phyloP scores from a whole-genome alignment of 805 yeast species.

The Zygoascus tannicola region DNA sequence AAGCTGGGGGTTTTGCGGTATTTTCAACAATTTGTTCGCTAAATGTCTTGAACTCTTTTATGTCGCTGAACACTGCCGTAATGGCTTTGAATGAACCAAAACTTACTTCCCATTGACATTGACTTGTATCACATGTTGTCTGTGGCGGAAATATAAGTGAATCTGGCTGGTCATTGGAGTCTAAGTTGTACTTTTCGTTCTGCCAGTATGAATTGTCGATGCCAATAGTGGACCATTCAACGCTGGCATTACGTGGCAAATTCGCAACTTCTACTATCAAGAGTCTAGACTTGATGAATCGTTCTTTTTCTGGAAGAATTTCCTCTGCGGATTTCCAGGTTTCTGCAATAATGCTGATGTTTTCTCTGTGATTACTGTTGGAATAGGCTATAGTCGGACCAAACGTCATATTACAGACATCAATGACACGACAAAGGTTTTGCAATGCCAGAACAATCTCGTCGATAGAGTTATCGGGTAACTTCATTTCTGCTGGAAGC shows the following conservation, averaged over 20 bases:
- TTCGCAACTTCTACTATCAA: slow-evolving; percentile 16
- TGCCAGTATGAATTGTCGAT: slow-evolving; percentile 6
- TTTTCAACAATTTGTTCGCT: background rate
- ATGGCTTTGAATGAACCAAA: background rate
- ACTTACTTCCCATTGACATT: background rate
- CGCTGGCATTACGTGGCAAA: slow-evolving; percentile 23
- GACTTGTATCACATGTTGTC: background rate
- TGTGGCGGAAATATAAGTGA: background rate
- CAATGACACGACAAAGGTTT: slow-evolving; percentile 57
- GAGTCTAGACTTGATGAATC: slow-evolving; percentile 3
- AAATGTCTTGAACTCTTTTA: background rate
- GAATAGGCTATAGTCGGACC: slow-evolving; percentile 44
- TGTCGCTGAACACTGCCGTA: background rate
- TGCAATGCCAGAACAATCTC: slow-evolving; percentile 55
- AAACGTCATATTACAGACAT: slow-evolving; percentile 41
- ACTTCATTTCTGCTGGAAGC: slow-evolving; percentile 58
- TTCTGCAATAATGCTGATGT: slow-evolving; percentile 28
- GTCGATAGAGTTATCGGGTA: slow-evolving; percentile 28
- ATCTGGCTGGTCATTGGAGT: slow-evolving; percentile 7
- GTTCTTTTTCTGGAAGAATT: background rate
- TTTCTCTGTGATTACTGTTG: background rate
- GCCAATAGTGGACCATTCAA: slow-evolving; percentile 24
- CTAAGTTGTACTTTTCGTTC: slow-evolving; percentile 4
- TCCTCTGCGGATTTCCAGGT: slow-evolving; percentile 34
- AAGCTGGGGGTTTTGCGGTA: background rate